Base-by-base conservation (phyloP, 192 early-diverging fungal genomes). In the Backusella morwellensis region DNA sequence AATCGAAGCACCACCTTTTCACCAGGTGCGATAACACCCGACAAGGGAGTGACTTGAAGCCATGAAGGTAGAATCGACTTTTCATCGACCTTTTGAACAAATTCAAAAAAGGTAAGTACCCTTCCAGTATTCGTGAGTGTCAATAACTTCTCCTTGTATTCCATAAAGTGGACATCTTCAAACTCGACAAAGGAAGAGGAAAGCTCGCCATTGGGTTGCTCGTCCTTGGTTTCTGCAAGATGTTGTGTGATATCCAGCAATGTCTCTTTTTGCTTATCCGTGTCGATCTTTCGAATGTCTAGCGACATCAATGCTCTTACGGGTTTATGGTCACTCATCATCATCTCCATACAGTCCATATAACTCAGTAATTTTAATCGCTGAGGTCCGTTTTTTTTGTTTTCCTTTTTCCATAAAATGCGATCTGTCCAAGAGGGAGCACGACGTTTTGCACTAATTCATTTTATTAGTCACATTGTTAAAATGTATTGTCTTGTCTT, bases 341-440 rank as follows among this genome's bases (percentile, higher is more conserved):
- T 86, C 38, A 95, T 77, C 0, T 89, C 88, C 90, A 91, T 92
- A 19, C 85, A 84, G 21, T 86, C 86, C 6, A 63, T 73, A 77
- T 95, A 95, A 67, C 78, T 85, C 6, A 85, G 26, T 32, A 82
- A 75, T 15, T 81, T 78, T 21, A 91, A 78, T 68, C 89, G 86
- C 21, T 56, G 38, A 32, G 63, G 88, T 1, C 66, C 40, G 4
- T 29, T 15, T 9, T 68, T 35, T 36, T 6, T 26, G 12, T 73
- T 42, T 19, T 69, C 38, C 54, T 77, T 93, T 76, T 90, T 90
- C 94, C 94, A 98, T 63, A 98, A 85, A 35, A 99, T 91, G 41
- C 98, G 91, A 78, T 99, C 98, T 72, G 95, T 97, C 90, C 96
- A 99, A 0, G 95, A 91, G 9, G 98, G 98, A 3, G 91, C 82